Evolutionary conservation across 768 basidiomycete genomes (phyloP), one percentile per base, ranked within the genome.

Genomic region (Candolleomyces efflorescens): DNA sequence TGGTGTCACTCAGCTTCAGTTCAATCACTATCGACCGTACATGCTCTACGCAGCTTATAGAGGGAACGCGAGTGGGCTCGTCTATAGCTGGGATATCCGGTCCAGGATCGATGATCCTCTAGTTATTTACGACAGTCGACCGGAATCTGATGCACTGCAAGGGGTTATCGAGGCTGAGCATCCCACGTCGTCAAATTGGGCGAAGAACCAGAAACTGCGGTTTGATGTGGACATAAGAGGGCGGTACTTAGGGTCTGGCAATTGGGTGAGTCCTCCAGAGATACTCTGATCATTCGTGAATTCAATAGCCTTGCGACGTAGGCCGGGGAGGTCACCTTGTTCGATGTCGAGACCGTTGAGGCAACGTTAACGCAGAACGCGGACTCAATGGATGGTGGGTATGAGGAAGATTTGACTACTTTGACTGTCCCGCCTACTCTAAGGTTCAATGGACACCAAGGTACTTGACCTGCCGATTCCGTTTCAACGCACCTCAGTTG

Each of bases 61-160:
- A 5, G 78, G 89, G 12, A 75, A 75, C n/a, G 75, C 75, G 5
- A 65, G 66, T 3, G 67, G 65, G n/a, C 59, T 50, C n/a, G 77
- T 96, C 22, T 87, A 86, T 65, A 77, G 82, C 55, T 97, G 90
- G 88, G 95, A 97, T 67, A 68, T 94, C 5, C 82, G 94, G 0
- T 75, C 80, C 2, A 79, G 87, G 68, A 64, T 79, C 27, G 69
- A 72, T 52, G 20, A 62, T 17, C 79, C 83, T 43, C 53, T 82
- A 17, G 68, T 72, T 27, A 66, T 78, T 49, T 82, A 75, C 37
- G 58, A 59, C 37, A 44, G 50, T 15, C 7, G 58, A 18, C 56
- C 56, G 5, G 32, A 32, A 11, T 32, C 32, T 32, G 32, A 32
- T 32, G 5, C 32, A 5, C 32, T 32, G 11, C 5, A 32, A 7